phyloP scores from a whole-genome alignment of 805 yeast genomes.

The Lipomyces yamanashiensis region DNA sequence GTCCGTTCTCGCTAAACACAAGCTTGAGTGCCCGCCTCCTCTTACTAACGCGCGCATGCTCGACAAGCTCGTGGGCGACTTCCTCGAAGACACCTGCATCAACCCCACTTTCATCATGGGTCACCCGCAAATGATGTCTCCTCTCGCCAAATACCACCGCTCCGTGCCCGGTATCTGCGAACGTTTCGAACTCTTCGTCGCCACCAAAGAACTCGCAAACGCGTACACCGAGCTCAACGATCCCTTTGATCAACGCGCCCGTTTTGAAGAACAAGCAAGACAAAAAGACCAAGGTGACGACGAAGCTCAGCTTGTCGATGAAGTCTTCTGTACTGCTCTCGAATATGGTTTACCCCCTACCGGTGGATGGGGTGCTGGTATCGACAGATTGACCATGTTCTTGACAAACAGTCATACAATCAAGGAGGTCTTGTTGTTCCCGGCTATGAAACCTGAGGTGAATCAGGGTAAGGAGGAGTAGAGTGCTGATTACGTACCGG shows the following conservation, averaged over 20 bases:
- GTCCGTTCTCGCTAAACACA: conserved; percentile 73
- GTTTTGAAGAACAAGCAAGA: conserved; percentile 98
- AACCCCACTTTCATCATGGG: conserved; percentile 98
- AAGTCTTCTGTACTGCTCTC: conserved; percentile 94
- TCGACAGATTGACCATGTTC: conserved; percentile 97
- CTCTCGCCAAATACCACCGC: conserved; percentile 95
- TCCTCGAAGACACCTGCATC: conserved; percentile 84
- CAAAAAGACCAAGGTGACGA: conserved; percentile 99
- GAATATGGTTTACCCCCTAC: conserved; percentile 99
- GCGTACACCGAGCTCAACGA: conserved; percentile 99
- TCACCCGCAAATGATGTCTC: conserved; percentile 99
- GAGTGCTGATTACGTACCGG: too few species aligned
- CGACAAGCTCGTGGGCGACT: conserved; percentile 96
- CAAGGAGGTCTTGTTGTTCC: conserved; percentile 97
- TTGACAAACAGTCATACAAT: conserved; percentile 94
- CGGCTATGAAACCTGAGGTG: conserved; percentile 93
- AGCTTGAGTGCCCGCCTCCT: conserved; percentile 87
- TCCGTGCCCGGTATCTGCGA: conserved; percentile 93
- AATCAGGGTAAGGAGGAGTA: conserved; percentile 21
- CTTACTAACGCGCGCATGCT: conserved; percentile 98
- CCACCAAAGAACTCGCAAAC: conserved; percentile 96
- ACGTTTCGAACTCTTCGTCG: conserved; percentile 97
- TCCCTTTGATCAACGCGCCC: conserved; percentile 96
- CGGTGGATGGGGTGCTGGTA: conserved; percentile 99
- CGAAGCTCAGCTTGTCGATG: conserved; percentile 96